Percentiles rank a stretch among this genome's conserved stretches.
Evolutionary conservation across 495 filamentous ascomycete genomes (phyloP).

Genomic region (Hapsidospora chrysogenum): DNA sequence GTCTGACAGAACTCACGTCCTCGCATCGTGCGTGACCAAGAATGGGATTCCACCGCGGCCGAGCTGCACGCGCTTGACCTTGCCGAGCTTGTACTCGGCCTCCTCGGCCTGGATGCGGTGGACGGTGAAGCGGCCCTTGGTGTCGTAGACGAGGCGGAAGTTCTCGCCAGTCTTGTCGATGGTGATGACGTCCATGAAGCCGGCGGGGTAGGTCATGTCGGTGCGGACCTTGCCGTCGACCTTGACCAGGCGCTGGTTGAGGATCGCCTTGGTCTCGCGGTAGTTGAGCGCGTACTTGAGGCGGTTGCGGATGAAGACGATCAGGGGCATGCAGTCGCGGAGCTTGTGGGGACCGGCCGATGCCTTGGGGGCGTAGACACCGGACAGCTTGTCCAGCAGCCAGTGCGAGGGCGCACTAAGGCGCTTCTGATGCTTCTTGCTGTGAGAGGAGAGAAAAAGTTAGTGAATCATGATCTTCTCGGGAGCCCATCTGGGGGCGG

Average conservation of each 20-base stretch:
- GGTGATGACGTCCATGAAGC: conserved; percentile 98
- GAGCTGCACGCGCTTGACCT: conserved; percentile 98
- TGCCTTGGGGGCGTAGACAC: conserved; percentile 89
- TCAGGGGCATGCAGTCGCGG: conserved; percentile 94
- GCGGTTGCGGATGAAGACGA: conserved; percentile 98
- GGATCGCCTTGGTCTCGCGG: conserved; percentile 91
- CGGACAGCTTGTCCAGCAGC: conserved; percentile 98
- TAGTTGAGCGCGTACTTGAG: conserved; percentile 99
- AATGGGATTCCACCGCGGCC: conserved; percentile 99
- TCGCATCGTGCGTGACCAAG: conserved; percentile 99
- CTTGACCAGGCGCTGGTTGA: conserved; percentile 99
- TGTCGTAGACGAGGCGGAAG: conserved; percentile 99
- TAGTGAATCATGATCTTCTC: too few relatives aligned
- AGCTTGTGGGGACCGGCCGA: conserved; percentile 98
- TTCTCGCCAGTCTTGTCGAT: conserved; percentile 99
- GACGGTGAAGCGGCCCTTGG: conserved; percentile 99
- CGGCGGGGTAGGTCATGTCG: conserved; percentile 90
- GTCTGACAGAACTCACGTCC: conserved; percentile 92
- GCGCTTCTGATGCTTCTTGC: conserved; percentile 99
- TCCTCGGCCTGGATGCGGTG: conserved; percentile 97
- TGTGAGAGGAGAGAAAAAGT: conserved; percentile 17
- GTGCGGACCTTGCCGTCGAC: conserved; percentile 99
- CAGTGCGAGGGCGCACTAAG: conserved; percentile 96
- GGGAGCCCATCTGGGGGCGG: too few relatives aligned
- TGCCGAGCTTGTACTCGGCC: conserved; percentile 97